Evolutionary conservation across 371 early-diverging fungal genomes (phyloP), one percentile per base, ranked within the genome.

Genomic region (Rhizomucor miehei): DNA sequence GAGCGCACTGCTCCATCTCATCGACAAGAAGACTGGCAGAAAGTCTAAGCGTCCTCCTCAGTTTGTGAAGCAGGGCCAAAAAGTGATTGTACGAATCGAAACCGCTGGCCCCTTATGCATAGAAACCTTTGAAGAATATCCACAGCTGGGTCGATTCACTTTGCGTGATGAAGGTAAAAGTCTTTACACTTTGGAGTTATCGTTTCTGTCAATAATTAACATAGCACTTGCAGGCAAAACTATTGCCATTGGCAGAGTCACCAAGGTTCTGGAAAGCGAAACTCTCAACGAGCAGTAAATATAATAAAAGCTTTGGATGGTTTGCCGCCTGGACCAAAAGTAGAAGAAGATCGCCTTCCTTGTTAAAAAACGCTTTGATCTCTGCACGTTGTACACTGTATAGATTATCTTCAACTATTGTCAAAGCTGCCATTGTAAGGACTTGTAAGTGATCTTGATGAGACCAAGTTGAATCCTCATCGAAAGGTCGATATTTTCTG

Each of bases 81-180:
- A 85, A 67, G 85, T 74, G 37, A 90, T 93, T 80, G 95, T 82
- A n/a, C 80, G 89, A 48, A 80, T 98, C 48, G 91, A 91, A 69
- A 79, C 86, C 13, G 47, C 76, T 39, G 82, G 81, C 34, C 79
- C 89, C 12, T 66, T 94, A 20, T 94, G 95, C 67, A 67, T 94
- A n/a, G 98, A 98, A 66, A 75, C 87, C 16, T 96, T 87, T 73
- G 82, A 79, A n/a, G 90, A 93, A 36, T 86, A 88, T 60, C 90
- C 92, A 47, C 95, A 95, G 71, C 74, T 98, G 24, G 97, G 99
- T 44, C 86, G 99, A 46, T 97, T 98, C 80, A 97, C 95, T 24
- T 79, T 98, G 20, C 90, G 99, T 65, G 96, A 97, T 66, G 96
- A 97, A 84, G 90, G 89, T 73, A 71, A 59, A 51, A 25, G 29